These are phyloP conservation scores for Fusarium piperis DNA, from an alignment of 2,329 filamentous ascomycete species.

Conservation along the genomic window DNA sequence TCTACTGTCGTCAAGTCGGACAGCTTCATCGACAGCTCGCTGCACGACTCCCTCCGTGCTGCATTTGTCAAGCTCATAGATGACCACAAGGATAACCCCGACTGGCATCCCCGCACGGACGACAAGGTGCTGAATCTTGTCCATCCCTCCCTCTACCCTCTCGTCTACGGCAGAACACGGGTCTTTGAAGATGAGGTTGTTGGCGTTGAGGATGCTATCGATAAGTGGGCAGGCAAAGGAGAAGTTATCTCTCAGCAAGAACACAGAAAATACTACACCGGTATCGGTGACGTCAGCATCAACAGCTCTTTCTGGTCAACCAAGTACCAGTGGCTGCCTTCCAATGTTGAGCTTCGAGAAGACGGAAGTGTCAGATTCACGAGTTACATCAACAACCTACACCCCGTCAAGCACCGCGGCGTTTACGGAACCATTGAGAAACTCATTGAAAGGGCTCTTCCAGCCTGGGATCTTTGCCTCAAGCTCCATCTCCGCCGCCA, in stretches of 20 bases:
- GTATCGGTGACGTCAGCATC: conserved; percentile 61
- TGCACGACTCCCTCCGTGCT: conserved; percentile 11
- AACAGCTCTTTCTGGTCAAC: conserved; percentile 59
- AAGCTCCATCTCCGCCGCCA: conserved; percentile 43
- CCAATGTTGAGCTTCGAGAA: conserved; percentile 51
- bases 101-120: conserved; percentile 22
- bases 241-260: conserved; percentile 17
- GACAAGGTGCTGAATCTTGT: conserved; percentile 21
- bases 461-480: conserved; percentile 55
- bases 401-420: conserved; percentile 46
- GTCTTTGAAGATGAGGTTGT: conserved; percentile 49
- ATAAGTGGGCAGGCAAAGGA: conserved; percentile 35
- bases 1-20: conserved; percentile 39
- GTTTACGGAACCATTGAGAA: conserved; percentile 51
- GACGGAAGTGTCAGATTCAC: conserved; percentile 48
- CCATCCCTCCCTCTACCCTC: conserved; percentile 33
- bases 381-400: conserved; percentile 59
- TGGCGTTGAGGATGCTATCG: conserved; percentile 31
- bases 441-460: conserved; percentile 49
- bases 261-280: not conserved
- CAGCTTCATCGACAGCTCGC: conserved; percentile 2
- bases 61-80: conserved; percentile 31
- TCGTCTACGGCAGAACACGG: conserved; percentile 37
- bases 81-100: conserved; percentile 24
- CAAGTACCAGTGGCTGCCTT: conserved; percentile 41